Evolutionary conservation across 116 monocot species (phyloP).

Genomic region (Iris pallida): DNA sequence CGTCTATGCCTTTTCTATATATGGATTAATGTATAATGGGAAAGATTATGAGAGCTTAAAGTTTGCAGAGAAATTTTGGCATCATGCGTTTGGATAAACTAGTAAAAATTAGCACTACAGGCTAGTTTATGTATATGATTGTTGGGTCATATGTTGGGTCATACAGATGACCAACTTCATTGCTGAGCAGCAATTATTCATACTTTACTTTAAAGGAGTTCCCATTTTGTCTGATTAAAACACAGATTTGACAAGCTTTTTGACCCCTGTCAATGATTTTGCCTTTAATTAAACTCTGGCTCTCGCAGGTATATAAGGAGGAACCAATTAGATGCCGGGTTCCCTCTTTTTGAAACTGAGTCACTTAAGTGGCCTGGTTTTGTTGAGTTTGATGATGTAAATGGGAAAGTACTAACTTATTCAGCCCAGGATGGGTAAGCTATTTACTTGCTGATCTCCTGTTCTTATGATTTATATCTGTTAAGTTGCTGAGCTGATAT

Average conservation of each 20-base stretch:
- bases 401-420: slow-evolving; percentile 62
- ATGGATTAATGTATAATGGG: too few species aligned
- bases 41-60: too few species aligned
- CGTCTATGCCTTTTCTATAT: too few species aligned
- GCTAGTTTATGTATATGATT: too few species aligned
- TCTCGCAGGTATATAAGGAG: slow-evolving; percentile 48
- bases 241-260: background rate
- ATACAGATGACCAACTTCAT: background rate
- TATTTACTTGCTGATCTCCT: background rate
- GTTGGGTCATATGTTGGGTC: background rate
- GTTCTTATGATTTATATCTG: background rate
- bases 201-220: background rate
- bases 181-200: background rate
- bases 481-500: background rate
- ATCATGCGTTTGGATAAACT: too few species aligned
- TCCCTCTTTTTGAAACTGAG: slow-evolving; percentile 59
- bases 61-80: too few species aligned
- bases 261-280: background rate
- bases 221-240: background rate
- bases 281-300: background rate
- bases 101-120: too few species aligned
- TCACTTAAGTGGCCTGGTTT: slow-evolving; percentile 70
- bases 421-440: slow-evolving; percentile 57
- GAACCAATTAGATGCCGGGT: slow-evolving; percentile 51
- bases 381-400: slow-evolving; percentile 73